Evolutionary conservation across 1,139 yeast genomes (phyloP), one percentile per base, ranked within the genome.

Genomic region (Sugiyamaella castrensis): DNA sequence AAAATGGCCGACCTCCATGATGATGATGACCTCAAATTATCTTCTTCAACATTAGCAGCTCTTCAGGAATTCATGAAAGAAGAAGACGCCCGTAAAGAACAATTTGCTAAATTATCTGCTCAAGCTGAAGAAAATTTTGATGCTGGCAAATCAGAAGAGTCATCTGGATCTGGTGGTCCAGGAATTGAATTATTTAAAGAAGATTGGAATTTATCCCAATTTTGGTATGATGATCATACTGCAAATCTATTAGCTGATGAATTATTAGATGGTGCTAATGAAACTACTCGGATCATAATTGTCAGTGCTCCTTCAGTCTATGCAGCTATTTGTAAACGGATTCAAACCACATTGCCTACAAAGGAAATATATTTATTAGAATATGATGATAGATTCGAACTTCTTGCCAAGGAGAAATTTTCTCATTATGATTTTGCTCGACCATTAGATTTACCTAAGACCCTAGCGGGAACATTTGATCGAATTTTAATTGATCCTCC

Each of bases 201-300:
- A 67, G 95, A 89, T 68, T 89, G 97, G 97, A 94, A 87, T 60
- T 73, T 89, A 37, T 87, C 96, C 0, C 97, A 89, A 65, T 89
- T 89, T 68, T 87, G 96, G 96, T 66, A 58, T 44, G 56, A 54
- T 43, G 91, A 87, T 53, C 71, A 72, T 4, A 89, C 96, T 0
- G 89, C 96, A 0, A 75, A 74, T 40, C 64, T 69, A 0, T 67
- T 87, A 24, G 94, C 87, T 0, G 77, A 75, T 52, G 94, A 87
- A 13, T 70, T 88, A 35, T 66, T 87, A 16, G 86, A 81, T 38
- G 94, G 88, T 6, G 94, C 95, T n/a, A 58, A 48, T 56, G 76
- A 75, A 51, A 74, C 78, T 39, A 84, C 95, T 0, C 81, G 81
- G 1, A 74, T 87, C 43, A 87, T 83, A 38, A 77, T 89, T 51